Evolutionary conservation across 1,139 yeast genomes (phyloP).

Genomic region (Keqinozyma sinolaborantium): DNA sequence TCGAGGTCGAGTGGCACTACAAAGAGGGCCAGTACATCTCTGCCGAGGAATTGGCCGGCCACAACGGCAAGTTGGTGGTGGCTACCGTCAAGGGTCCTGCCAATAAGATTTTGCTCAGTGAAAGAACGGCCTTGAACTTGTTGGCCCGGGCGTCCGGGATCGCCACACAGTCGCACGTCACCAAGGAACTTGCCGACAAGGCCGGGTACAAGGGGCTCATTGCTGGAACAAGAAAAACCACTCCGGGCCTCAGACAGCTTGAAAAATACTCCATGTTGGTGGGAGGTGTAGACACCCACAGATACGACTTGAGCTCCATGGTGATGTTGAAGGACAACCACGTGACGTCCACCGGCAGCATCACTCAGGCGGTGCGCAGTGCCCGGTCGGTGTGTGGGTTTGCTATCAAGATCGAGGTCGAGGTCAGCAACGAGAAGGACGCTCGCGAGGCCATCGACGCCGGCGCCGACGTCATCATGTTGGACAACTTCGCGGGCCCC

Average conservation of each 20-base stretch:
- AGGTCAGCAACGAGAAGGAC: slow-evolving; percentile 76
- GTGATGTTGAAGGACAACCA: slow-evolving; percentile 96
- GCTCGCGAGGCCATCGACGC: slow-evolving; percentile 91
- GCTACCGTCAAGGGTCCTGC: slow-evolving; percentile 83
- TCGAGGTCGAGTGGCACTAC: slow-evolving; percentile 67
- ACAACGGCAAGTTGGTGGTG: slow-evolving; percentile 60
- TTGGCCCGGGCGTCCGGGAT: slow-evolving; percentile 84
- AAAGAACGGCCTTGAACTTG: slow-evolving; percentile 80
- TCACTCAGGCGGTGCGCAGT: slow-evolving; percentile 71
- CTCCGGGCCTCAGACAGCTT: slow-evolving; percentile 84
- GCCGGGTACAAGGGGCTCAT: slow-evolving; percentile 80
- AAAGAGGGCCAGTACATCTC: slow-evolving; percentile 62
- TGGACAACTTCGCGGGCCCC: slow-evolving; percentile 79
- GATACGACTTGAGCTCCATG: slow-evolving; percentile 91
- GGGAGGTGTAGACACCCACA: slow-evolving; percentile 91
- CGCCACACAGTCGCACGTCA: slow-evolving; percentile 70
- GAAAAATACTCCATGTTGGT: slow-evolving; percentile 95
- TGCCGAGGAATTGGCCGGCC: slow-evolving; percentile 35
- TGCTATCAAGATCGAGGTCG: slow-evolving; percentile 88
- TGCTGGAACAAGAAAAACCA: slow-evolving; percentile 98
- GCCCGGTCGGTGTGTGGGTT: slow-evolving; percentile 87
- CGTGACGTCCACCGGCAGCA: slow-evolving; percentile 88
- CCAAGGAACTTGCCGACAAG: slow-evolving; percentile 59
- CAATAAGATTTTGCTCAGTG: slow-evolving; percentile 73
- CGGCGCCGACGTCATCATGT: slow-evolving; percentile 95